Base-by-base conservation (phyloP, 495 filamentous ascomycete genomes). In the Trypethelium eluteriae region DNA sequence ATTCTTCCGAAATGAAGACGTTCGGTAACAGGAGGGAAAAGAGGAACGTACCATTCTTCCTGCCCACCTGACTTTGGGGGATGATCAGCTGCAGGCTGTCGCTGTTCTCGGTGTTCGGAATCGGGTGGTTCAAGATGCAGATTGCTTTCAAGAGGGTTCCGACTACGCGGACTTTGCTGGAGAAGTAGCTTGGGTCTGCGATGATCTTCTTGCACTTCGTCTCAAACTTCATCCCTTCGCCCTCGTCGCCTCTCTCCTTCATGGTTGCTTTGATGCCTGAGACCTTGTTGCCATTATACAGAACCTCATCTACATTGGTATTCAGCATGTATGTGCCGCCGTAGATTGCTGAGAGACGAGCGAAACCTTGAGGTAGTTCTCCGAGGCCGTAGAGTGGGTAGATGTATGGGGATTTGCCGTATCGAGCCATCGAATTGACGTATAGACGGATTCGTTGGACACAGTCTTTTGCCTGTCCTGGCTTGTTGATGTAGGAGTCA, bases 241-340 rank as follows among this genome's bases (percentile, higher is more conserved):
- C 84, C 67, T 89, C 85, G 67, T 93, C 86, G 70, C 86, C 84
- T 39, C 82, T 80, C 71, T 92, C 89, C 73, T 88, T 89, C 89
- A 97, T 98, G 70, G 94, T 98, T 39, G 95, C 95, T 79, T 92
- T 94, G 79, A 99, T 97, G 44, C 93, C 94, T 16, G 85, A 83
- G 6, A 92, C 92, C 81, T 95, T 95, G 66, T 78, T 81, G 64
- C 89, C 88, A 47, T 86, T 84, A 75, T 93, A 96, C 35, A 90
- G 74, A 62, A 99, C 80, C 80, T 98, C 93, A 69, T 97, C 88
- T 57, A 99, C 83, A 64, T 82, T 85, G 66, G 94, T 96, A 82
- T 98, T 98, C 71, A 99, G 87, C 90, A 98, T 98, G 79, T 99
- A 98, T 18, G 94, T 98, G 70, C 95, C 95, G 70, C 95, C 95